Conservation (phyloP, 176 grass and related monocot species). For the Echinochloa phyllopogon region DNA sequence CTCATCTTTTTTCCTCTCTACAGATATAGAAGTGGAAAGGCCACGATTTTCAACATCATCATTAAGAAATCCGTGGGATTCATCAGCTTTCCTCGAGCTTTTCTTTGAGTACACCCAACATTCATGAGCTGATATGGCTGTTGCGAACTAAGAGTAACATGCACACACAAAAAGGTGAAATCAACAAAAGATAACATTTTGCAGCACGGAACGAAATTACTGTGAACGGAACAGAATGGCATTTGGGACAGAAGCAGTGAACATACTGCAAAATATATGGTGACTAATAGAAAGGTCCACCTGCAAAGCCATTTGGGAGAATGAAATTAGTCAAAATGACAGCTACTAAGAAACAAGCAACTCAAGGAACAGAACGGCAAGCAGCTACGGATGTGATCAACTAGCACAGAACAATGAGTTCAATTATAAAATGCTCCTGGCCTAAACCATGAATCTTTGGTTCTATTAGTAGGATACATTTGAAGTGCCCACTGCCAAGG, state of each 20-base stretch:
- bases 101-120: conserved; percentile 72
- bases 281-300: conserved; percentile 80
- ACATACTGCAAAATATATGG: conserved; percentile 73
- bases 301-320: conserved; percentile 51
- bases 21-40: conserved; percentile 39
- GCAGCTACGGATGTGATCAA: not conserved
- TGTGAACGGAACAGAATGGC: too few relatives aligned
- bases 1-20: conserved; percentile 37
- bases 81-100: conserved; percentile 43
- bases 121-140: conserved; percentile 70
- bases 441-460: not conserved
- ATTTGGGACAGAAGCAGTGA: not conserved
- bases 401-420: not conserved
- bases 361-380: conserved; percentile 3
- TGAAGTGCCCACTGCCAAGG: not conserved
- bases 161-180: not conserved
- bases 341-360: conserved; percentile 32
- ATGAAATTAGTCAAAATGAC: conserved; percentile 15
- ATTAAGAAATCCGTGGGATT: conserved; percentile 55
- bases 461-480: not conserved
- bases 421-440: not conserved
- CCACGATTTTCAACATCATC: conserved; percentile 52
- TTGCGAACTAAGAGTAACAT: conserved; percentile 55
- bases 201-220: too few relatives aligned
- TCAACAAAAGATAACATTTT: not conserved